These are phyloP conservation scores for Trichaptum fuscoviolaceum DNA, from an alignment of 768 basidiomycete genomes.

Conservation along the genomic window DNA sequence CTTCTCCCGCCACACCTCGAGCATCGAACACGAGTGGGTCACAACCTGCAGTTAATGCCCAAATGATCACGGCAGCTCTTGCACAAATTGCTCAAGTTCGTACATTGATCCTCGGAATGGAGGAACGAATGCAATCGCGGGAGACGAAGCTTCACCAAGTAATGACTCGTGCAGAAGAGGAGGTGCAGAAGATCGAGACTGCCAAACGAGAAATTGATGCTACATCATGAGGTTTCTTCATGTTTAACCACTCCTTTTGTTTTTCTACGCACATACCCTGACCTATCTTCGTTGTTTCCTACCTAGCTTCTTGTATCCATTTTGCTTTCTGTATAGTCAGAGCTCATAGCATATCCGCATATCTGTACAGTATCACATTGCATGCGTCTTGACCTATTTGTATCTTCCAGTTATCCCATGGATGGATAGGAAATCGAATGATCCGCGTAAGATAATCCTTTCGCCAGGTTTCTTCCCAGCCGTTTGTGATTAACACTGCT, in stretches of 20 bases:
- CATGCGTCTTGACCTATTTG: not conserved
- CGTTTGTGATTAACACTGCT: no score
- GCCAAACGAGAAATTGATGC: not conserved
- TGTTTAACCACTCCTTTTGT: not conserved
- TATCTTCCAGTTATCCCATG: no score
- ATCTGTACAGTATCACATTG: not conserved
- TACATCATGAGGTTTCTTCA: not conserved
- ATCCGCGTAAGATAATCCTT: not conserved
- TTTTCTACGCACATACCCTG: not conserved
- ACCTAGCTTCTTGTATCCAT: not conserved
- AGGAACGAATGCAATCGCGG: conserved; percentile 58
- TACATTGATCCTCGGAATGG: conserved; percentile 68
- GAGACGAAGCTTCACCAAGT: conserved; percentile 58
- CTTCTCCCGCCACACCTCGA: conserved; percentile 24
- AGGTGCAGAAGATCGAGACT: conserved; percentile 47
- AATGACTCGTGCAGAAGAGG: conserved; percentile 54
- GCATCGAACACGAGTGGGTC: not conserved
- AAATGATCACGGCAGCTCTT: conserved; percentile 33
- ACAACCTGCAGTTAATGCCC: not conserved
- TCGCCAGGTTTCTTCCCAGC: no score
- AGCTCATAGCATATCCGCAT: not conserved
- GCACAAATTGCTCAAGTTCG: conserved; percentile 67
- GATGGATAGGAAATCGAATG: not conserved
- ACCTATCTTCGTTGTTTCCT: not conserved
- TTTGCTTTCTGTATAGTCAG: not conserved